Evolutionary conservation across 2,329 filamentous ascomycete genomes (phyloP).

Genomic region (Berkeleyomyces basicola): DNA sequence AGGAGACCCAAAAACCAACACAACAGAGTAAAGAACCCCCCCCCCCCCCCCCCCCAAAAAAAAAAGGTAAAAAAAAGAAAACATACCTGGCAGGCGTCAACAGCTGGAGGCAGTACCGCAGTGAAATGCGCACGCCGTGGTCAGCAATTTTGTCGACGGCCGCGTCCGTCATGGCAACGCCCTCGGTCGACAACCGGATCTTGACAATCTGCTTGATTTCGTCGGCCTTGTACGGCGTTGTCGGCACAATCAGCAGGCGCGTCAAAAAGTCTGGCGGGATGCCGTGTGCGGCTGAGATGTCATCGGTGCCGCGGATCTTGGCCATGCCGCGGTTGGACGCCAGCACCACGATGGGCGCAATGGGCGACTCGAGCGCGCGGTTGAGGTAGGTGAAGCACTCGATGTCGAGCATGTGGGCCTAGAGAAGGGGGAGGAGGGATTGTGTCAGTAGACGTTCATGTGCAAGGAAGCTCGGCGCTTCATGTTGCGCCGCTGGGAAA

Average conservation of each 20-base stretch:
- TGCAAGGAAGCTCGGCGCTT: neutral
- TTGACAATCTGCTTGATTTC: slow-evolving; percentile 90
- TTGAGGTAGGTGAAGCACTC: slow-evolving; percentile 99
- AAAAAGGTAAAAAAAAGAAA: neutral
- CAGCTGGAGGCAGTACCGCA: slow-evolving; percentile 86
- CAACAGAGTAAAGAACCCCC: slow-evolving; percentile 1
- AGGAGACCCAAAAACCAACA: slow-evolving; percentile 3
- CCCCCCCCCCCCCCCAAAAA: neutral
- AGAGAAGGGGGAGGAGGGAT: neutral
- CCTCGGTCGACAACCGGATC: slow-evolving; percentile 68
- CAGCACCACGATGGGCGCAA: slow-evolving; percentile 92
- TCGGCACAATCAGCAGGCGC: slow-evolving; percentile 89
- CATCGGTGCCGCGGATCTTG: slow-evolving; percentile 72
- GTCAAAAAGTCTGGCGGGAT: slow-evolving; percentile 87
- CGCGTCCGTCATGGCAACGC: slow-evolving; percentile 59
- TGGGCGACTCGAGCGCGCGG: slow-evolving; percentile 85
- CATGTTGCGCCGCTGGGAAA: neutral
- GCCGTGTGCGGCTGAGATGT: slow-evolving; percentile 75
- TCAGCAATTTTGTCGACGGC: slow-evolving; percentile 77
- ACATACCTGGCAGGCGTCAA: slow-evolving; percentile 63
- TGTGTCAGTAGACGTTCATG: neutral
- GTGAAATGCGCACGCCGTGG: slow-evolving; percentile 73
- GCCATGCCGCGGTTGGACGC: slow-evolving; percentile 93
- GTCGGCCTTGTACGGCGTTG: slow-evolving; percentile 68
- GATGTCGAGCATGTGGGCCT: slow-evolving; percentile 97